Conservation (phyloP, 2,329 filamentous ascomycete genomes). For the Penicillium nordicum region DNA sequence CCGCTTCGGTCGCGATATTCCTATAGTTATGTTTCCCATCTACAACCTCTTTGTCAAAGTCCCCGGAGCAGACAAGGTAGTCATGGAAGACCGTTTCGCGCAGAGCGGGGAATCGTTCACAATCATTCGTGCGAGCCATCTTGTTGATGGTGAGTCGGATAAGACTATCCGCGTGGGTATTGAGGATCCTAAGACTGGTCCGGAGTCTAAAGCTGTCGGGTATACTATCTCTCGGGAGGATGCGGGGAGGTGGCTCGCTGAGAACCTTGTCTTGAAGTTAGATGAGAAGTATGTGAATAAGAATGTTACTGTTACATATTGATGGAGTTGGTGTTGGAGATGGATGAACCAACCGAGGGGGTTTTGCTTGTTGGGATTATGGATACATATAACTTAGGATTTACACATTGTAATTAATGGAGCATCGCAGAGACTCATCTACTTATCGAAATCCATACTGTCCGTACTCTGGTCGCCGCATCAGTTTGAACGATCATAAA, state of each 20-base stretch:
- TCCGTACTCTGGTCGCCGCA: background rate
- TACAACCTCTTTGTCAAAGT: conserved; percentile 32
- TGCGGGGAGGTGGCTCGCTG: conserved; percentile 22
- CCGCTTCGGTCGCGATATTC: conserved; percentile 30
- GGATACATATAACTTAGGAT: background rate
- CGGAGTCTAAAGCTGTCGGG: conserved; percentile 29
- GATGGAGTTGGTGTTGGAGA: background rate
- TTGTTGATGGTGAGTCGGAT: conserved; percentile 30
- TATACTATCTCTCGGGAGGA: conserved; percentile 36
- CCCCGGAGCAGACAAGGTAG: conserved; percentile 39
- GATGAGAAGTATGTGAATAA: conserved; percentile 1
- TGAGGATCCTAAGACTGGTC: conserved; percentile 30
- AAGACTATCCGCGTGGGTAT: conserved; percentile 24
- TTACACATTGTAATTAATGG: background rate
- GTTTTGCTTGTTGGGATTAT: background rate
- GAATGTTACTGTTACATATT: conserved; percentile 6
- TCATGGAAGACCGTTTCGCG: conserved; percentile 32
- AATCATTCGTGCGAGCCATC: conserved; percentile 34
- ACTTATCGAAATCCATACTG: background rate
- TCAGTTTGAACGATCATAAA: background rate
- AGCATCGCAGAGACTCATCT: background rate
- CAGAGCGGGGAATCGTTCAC: conserved; percentile 21
- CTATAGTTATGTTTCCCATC: conserved; percentile 30
- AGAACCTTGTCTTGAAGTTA: conserved; percentile 7
- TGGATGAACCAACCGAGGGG: background rate